Evolutionary conservation across 768 basidiomycete species (phyloP).

Genomic region (Boletus sp.): DNA sequence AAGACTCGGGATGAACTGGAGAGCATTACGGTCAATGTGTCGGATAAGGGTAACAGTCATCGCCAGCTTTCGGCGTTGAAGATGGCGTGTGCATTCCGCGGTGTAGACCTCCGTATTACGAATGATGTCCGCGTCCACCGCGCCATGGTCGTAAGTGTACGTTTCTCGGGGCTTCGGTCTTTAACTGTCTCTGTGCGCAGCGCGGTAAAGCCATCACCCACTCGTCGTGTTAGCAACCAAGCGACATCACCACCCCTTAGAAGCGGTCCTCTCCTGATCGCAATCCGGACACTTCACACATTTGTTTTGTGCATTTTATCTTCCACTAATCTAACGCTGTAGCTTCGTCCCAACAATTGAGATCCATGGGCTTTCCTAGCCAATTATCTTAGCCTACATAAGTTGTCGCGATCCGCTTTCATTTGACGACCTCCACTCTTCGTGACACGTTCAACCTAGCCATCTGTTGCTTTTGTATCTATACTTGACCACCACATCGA

Average conservation of each 20-base stretch:
- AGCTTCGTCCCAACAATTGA: constrained; percentile 10
- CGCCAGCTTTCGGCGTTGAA: constrained; percentile 51
- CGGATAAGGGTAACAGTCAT: constrained; percentile 49
- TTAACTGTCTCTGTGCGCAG: constrained; percentile 17
- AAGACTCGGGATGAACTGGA: constrained; percentile 43
- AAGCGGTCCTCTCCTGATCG: neutral
- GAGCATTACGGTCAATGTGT: constrained; percentile 51
- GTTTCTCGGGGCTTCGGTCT: constrained; percentile 10
- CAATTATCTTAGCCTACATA: neutral
- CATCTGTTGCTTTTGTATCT: constrained; percentile 14
- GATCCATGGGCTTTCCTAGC: neutral
- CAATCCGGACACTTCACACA: neutral
- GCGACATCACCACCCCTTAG: neutral
- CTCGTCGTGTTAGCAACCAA: constrained; percentile 17
- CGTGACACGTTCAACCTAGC: neutral
- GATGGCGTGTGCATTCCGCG: constrained; percentile 61
- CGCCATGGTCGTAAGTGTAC: constrained; percentile 43
- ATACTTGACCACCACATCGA: neutral
- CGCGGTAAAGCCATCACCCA: constrained; percentile 15
- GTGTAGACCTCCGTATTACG: constrained; percentile 52
- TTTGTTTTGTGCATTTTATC: constrained; percentile 3
- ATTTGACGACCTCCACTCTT: neutral
- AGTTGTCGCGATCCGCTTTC: neutral
- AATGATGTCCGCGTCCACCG: constrained; percentile 54
- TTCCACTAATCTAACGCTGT: constrained; percentile 12